Percentiles rank a stretch among this genome's conserved stretches.
These are phyloP conservation scores for Leccinellum albellum DNA, from an alignment of 768 basidiomycete genomes.

Conservation along the genomic window DNA sequence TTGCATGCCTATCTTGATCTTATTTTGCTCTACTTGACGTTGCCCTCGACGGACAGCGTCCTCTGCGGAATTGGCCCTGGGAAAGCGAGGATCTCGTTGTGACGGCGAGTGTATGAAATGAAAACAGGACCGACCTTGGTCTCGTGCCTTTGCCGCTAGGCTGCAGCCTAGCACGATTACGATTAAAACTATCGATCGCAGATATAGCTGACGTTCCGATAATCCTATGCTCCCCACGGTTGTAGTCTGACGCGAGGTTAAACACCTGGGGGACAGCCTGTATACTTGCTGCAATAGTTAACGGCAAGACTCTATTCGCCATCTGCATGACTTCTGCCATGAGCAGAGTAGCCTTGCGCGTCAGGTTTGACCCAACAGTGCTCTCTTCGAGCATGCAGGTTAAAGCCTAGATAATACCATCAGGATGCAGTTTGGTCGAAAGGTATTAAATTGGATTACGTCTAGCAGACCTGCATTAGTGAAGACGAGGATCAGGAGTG, in stretches of 20 bases:
- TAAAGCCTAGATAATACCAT: constrained; percentile 55
- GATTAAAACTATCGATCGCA: constrained; percentile 88
- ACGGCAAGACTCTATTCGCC: constrained; percentile 82
- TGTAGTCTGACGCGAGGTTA: constrained; percentile 75
- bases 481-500: constrained; percentile 78
- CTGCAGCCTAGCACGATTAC: constrained; percentile 75
- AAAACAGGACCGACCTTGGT: constrained; percentile 48
- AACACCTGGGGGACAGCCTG: constrained; percentile 89
- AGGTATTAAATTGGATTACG: constrained; percentile 41
- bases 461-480: constrained; percentile 86
- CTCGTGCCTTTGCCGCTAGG: constrained; percentile 56
- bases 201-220: constrained; percentile 82
- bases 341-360: constrained; percentile 85
- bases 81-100: neutral
- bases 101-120: neutral
- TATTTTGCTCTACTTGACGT: constrained; percentile 85
- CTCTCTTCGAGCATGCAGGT: constrained; percentile 82
- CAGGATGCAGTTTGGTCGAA: constrained; percentile 3
- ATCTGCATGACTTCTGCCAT: constrained; percentile 89
- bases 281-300: constrained; percentile 75
- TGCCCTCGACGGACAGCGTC: constrained; percentile 86
- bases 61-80: constrained; percentile 75
- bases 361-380: constrained; percentile 64
- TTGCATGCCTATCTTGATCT: constrained; percentile 85
- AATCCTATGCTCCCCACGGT: constrained; percentile 71